Evolutionary conservation across 345 rosid species (phyloP).

Genomic region (Odontarrhena argentea): DNA sequence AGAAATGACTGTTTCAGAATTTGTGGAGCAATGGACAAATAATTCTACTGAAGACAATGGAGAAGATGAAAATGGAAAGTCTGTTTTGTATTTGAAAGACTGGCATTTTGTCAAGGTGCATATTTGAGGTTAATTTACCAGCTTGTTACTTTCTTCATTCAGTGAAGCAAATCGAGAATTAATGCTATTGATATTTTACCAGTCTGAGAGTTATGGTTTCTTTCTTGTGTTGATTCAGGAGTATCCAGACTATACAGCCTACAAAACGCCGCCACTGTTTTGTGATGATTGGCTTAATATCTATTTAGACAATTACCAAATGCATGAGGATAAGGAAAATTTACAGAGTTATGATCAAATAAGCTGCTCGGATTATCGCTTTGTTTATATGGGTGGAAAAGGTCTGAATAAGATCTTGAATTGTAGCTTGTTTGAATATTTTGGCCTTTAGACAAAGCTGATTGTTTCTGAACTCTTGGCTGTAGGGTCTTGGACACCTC

Average conservation of each 20-base stretch:
- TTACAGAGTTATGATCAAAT: constrained; percentile 58
- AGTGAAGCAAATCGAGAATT: constrained; percentile 5
- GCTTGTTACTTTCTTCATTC: constrained; percentile 11
- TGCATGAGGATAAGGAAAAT: constrained; percentile 62
- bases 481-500: constrained; percentile 96
- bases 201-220: background rate
- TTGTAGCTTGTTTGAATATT: constrained; percentile 28
- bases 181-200: constrained; percentile 1
- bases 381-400: constrained; percentile 96
- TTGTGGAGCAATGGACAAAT: constrained; percentile 56
- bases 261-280: constrained; percentile 62
- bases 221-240: constrained; percentile 56
- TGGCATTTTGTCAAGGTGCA: constrained; percentile 94
- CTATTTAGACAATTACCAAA: constrained; percentile 68
- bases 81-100: constrained; percentile 79
- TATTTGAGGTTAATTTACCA: constrained; percentile 25
- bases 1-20: constrained; percentile 77
- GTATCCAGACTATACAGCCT: constrained; percentile 77
- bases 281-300: constrained; percentile 91
- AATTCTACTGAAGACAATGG: constrained; percentile 18
- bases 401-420: constrained; percentile 47
- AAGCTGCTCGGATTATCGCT: constrained; percentile 91
- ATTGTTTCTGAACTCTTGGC: constrained; percentile 30
- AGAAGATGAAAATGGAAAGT: constrained; percentile 35
- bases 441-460: constrained; percentile 14